phyloP scores from a whole-genome alignment of 2,329 filamentous ascomycete species.

The Parascedosporium putredinis region DNA sequence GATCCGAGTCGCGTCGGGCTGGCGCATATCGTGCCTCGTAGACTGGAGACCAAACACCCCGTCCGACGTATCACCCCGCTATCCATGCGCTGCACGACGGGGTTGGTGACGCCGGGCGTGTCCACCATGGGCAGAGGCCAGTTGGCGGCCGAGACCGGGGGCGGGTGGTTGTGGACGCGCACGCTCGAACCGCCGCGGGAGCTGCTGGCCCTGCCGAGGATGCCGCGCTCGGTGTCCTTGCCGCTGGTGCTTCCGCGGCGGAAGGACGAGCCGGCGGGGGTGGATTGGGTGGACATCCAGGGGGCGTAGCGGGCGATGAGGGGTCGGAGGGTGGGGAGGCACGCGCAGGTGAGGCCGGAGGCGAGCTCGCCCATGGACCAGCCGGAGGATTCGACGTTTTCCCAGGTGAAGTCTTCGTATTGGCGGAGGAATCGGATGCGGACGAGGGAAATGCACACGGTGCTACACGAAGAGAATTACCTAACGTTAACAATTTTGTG shows the following conservation, averaged over 20 bases:
- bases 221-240: not conserved
- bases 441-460: conserved; percentile 15
- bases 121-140: not conserved
- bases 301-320: conserved; percentile 16
- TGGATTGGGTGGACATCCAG: not conserved
- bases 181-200: not conserved
- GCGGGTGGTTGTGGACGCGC: not conserved
- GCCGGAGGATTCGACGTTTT: conserved; percentile 15
- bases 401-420: conserved; percentile 14
- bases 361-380: conserved; percentile 16
- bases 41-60: not conserved
- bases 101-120: not conserved
- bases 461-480: too few relatives aligned
- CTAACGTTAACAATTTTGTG: too few relatives aligned
- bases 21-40: not conserved
- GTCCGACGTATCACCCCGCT: not conserved
- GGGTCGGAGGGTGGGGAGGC: conserved; percentile 16
- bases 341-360: conserved; percentile 14
- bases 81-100: not conserved
- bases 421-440: conserved; percentile 13
- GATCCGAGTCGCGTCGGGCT: not conserved
- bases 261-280: not conserved
- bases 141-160: too few relatives aligned
- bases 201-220: not conserved
- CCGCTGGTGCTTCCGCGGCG: not conserved